Evolutionary conservation across 176 grass and related monocot species (phyloP), one percentile per base, ranked within the genome.

Genomic region (Cocos nucifera): DNA sequence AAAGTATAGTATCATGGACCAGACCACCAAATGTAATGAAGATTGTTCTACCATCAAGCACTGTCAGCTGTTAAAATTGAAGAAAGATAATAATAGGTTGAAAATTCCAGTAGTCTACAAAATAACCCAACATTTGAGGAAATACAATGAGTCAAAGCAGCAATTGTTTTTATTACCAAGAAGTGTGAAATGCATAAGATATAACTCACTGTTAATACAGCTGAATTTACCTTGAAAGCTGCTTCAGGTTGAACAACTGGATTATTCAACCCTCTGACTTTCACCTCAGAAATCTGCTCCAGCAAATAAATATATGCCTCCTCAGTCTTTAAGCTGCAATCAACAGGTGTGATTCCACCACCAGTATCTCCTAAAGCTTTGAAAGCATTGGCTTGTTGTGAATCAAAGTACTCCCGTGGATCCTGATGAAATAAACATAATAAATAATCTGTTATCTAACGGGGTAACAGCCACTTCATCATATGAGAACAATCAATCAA

Each of bases 361-460:
- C 66, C 82, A 19, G 59, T 77, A 25, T 74, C 66, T 35, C 83
- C 81, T 70, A 96, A 79, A 79, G 83, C 73, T 63, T 82, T 82
- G 16, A 96, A 57, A 73, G 92, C 92, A 90, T 96, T 96, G 53
- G 83, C 86, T 80, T 96, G 92, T 49, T 96, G 92, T 51, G 87
- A 90, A 65, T 96, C 92, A 75, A 96, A 96, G 79, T 96, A 96
- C 51, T 96, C 83, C 51, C 83, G 74, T 66, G 92, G 92, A 78
- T 96, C 92, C 92, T 96, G 64, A 72, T 39, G 73, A 59, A 63
- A 78, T 48, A 74, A 74, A 61, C 10, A 77, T 24, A 51, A 66
- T 7, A 58, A 50, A 65, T 44, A 19, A 56, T 60, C 68, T 59
- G 17, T 65, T 73, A 59, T 35, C 66, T 60, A 59, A 54, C 3